Base-by-base conservation (phyloP, 805 yeast genomes). In the Lipomyces sp. region DNA sequence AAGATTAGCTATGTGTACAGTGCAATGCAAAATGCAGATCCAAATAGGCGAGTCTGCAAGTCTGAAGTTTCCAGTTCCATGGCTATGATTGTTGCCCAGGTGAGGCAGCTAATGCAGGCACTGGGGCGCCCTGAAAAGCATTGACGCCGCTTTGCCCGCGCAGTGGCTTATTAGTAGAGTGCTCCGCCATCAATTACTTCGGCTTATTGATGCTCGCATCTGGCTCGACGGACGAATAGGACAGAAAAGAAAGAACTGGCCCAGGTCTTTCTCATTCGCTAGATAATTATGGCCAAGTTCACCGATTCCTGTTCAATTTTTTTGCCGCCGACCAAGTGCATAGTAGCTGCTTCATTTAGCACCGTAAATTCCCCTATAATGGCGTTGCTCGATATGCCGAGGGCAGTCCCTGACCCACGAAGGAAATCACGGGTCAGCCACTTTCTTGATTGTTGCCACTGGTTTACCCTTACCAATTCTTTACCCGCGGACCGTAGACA, bases 91-190 rank as follows among this genome's bases (percentile, higher is more conserved):
- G 48, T 42, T 42, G 48, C 18, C 18, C 48, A 42, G 48, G 24
- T 42, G 48, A 42, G 48, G 48, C 48, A 42, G 48, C 48, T 42
- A 42, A 42, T 42, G 48, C 48, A 42, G 48, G 48, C 48, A 42
- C 48, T 42, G 48, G n/a, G 48, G 48, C 48, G 15, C 10, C n/a
- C 7, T 8, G 7, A 7, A 15, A 15, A 15, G 48, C 48, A 42
- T 24, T 42, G 48, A 42, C 48, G n/a, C 48, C 48, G 18, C 10
- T 42, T 15, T 15, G 24, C 24, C 24, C 24, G 24, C 24, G 1
- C 24, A 24, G 24, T 24, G 24, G 24, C 24, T 24, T 24, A 24
- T 1, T 24, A 24, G 24, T 24, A 24, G 24, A 24, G 24, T 24
- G 24, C 24, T 24, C 24, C 24, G 1, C 24, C 24, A 24, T 24